Percentiles rank a stretch among this genome's conserved stretches.
Evolutionary conservation across 106 monocot genomes (phyloP).

Genomic region (Iris macrosiphon): DNA sequence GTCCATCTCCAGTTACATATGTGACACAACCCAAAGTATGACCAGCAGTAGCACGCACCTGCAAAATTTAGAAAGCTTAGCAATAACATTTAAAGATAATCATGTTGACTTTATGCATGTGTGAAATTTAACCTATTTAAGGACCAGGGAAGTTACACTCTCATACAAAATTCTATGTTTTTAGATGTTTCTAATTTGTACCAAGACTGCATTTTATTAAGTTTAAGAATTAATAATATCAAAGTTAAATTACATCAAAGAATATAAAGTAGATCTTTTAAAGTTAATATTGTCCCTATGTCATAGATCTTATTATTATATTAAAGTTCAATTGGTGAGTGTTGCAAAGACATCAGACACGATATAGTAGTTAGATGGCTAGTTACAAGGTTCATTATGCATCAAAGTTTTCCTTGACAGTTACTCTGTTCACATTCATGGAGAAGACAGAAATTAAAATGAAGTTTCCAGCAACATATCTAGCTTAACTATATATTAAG

Average conservation of each 20-base stretch:
- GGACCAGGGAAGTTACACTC: too few relatives aligned
- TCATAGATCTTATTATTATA: too few relatives aligned
- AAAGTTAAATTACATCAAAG: too few relatives aligned
- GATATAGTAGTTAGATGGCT: neutral
- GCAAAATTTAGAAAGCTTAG: neutral
- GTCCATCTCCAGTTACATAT: slow-evolving; percentile 76
- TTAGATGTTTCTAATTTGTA: too few relatives aligned
- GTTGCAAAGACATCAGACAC: neutral
- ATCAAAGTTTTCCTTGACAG: neutral
- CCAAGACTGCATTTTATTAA: too few relatives aligned
- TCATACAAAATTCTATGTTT: too few relatives aligned
- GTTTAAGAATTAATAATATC: too few relatives aligned
- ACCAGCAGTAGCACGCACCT: slow-evolving; percentile 95
- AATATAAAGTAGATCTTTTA: too few relatives aligned
- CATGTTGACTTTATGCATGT: too few relatives aligned
- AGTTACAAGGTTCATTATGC: neutral
- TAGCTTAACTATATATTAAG: neutral
- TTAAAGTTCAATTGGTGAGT: too few relatives aligned
- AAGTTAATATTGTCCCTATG: too few relatives aligned
- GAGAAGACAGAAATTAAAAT: neutral
- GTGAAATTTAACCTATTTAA: neutral
- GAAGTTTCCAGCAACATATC: neutral
- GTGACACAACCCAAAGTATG: slow-evolving; percentile 89
- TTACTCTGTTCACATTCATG: neutral
- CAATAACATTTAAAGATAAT: too few relatives aligned